Evolutionary conservation across 2,329 filamentous ascomycete genomes (phyloP), one percentile per base, ranked within the genome.

Genomic region (Curvularia sp.): DNA sequence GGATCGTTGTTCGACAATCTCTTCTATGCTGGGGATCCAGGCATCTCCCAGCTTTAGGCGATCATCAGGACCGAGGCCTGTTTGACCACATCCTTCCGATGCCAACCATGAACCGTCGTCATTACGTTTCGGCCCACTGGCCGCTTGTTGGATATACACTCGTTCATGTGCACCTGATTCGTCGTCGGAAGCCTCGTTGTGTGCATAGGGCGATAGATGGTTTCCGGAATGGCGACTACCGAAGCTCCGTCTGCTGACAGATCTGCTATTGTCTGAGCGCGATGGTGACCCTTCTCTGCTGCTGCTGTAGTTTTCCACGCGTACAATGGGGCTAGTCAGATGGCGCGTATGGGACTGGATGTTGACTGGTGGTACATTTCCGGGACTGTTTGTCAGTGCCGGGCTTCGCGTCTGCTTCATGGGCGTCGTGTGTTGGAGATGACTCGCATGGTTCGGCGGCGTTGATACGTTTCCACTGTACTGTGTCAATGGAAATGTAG

Each of bases 1-100:
- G 32, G 80, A 74, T 49, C 80, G 78, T 56, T 80, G 74, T 42
- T 80, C 74, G 47, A 80, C 78, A 48, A 84, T 73, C 25, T 86
- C 83, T 47, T 83, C 82, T 7, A 84, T 74, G 48, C 79, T 85
- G 13, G 77, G 78, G 3, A 84, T 75, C 45, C 77, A 78, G 15
- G 75, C 72, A 52, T 82, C 71, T 4, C 70, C 72, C 61, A 80
- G 68, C 30, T 70, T 63, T 28, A 75, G 77, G 43, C 84, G 79
- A 34, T 79, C 74, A 5, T 74, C 68, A 8, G 84, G 84, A 36
- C 77, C 80, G 30, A 85, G 64, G 12, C 83, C 82, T 46, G 73
- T 72, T 48, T 81, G 79, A 9, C 79, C 78, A 18, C 77, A 80
- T 4, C 59, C 58, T 21, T 66, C 55, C 50, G 77, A 72, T 3